These are phyloP conservation scores for Diophrys appendiculata DNA, from an alignment of 73 alveolate species.

Conservation along the genomic window DNA sequence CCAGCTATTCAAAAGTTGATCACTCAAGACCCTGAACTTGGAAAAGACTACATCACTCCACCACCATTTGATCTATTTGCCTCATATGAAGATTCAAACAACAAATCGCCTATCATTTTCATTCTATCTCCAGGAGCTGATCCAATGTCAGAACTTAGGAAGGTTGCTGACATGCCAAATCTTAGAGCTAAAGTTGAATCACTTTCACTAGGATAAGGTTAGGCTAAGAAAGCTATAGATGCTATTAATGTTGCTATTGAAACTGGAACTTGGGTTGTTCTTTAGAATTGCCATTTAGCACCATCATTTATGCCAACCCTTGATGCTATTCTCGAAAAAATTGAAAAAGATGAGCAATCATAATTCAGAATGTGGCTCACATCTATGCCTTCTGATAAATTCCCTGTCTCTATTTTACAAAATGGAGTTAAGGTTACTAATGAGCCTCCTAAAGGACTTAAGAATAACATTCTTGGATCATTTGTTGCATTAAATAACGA, in stretches of 20 bases:
- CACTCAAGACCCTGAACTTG: conserved; percentile 86
- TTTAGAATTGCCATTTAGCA: conserved; percentile 96
- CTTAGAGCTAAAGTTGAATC: conserved; percentile 78
- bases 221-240: conserved; percentile 91
- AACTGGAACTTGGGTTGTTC: conserved; percentile 94
- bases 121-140: conserved; percentile 99
- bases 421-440: conserved; percentile 94
- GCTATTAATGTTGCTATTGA: conserved; percentile 92
- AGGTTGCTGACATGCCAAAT: conserved; percentile 66
- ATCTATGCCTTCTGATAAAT: conserved; percentile 95
- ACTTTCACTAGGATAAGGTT: conserved; percentile 96
- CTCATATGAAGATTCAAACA: conserved; percentile 91
- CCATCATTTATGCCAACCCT: conserved; percentile 96
- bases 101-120: conserved; percentile 90
- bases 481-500: conserved; percentile 84
- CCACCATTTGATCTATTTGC: conserved; percentile 94
- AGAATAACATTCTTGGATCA: conserved; percentile 90
- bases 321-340: conserved; percentile 89
- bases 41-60: conserved; percentile 87
- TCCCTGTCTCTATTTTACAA: conserved; percentile 96
- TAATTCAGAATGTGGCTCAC: conserved; percentile 97
- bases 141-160: conserved; percentile 93
- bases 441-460: conserved; percentile 99
- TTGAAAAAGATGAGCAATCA: conserved; percentile 75
- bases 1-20: conserved; percentile 87